Evolutionary conservation across 2,329 filamentous ascomycete species (phyloP).

Genomic region (Aspergillus japonicus): DNA sequence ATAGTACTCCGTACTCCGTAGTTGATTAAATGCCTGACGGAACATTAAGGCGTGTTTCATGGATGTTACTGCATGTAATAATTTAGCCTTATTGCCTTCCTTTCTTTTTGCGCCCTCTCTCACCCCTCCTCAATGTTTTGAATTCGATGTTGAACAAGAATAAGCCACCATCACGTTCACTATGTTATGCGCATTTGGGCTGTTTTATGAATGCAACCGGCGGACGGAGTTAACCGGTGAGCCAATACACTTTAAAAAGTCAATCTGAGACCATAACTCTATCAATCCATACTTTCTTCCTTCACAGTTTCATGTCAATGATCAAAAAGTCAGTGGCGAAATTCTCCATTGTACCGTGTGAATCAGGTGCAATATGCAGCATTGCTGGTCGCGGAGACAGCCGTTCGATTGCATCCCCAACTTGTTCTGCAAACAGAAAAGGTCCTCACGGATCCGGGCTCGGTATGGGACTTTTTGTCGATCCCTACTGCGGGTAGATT

Average conservation of each 20-base stretch:
- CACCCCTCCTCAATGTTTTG: background rate
- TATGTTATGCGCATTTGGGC: background rate
- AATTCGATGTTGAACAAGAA: background rate
- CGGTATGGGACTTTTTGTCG: background rate
- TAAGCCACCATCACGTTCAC: background rate
- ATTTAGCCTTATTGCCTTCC: background rate
- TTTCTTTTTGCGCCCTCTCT: background rate
- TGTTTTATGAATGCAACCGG: background rate
- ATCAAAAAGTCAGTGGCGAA: background rate
- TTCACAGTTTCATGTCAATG: background rate
- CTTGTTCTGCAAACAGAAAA: constrained; percentile 5
- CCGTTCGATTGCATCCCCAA: background rate
- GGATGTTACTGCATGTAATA: background rate
- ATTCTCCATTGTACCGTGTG: background rate
- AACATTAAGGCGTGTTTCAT: background rate
- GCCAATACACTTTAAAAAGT: background rate
- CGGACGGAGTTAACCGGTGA: background rate
- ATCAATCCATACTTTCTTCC: background rate
- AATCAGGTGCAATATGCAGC: background rate
- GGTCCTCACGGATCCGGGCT: background rate
- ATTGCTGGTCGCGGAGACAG: background rate
- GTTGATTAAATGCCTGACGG: too few species aligned
- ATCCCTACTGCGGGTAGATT: constrained; percentile 4
- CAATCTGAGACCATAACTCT: background rate
- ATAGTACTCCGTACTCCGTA: too few species aligned